Conservation (phyloP, 1,284 basidiomycete species). For the Irpex sp. region DNA sequence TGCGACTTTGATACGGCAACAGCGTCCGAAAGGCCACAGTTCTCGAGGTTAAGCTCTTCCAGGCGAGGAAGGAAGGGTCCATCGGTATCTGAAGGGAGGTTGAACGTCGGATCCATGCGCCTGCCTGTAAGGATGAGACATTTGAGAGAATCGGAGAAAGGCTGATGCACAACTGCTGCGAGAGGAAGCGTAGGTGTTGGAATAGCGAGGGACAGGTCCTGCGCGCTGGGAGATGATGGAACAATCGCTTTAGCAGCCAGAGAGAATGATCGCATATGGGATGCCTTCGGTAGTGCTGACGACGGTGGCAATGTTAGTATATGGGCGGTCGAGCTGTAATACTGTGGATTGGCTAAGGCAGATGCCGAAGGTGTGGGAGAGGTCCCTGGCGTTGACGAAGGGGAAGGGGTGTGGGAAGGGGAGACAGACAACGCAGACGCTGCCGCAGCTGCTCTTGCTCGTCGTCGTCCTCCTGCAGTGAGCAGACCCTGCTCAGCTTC, state of each 20-base stretch:
- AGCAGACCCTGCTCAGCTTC: conserved; percentile 70
- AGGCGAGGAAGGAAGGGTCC: conserved; percentile 52
- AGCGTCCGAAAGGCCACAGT: conserved; percentile 60
- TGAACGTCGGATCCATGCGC: conserved; percentile 60
- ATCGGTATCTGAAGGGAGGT: conserved; percentile 40
- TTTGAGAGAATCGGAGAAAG: conserved; percentile 58
- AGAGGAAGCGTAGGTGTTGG: conserved; percentile 69
- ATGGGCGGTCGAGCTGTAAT: conserved; percentile 50
- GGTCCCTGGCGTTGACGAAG: conserved; percentile 16
- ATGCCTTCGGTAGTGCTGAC: conserved; percentile 43
- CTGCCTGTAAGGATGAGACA: conserved; percentile 62
- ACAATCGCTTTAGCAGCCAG: conserved; percentile 30
- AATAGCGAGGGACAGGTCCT: conserved; percentile 45
- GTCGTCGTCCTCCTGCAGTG: conserved; percentile 66
- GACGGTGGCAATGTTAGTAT: conserved; percentile 66
- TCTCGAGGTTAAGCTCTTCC: conserved; percentile 69
- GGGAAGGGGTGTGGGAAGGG: conserved; percentile 15
- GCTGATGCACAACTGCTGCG: conserved; percentile 50
- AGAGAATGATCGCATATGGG: conserved; percentile 63
- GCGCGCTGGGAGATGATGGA: neutral
- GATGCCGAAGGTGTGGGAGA: conserved; percentile 22
- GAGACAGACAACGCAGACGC: conserved; percentile 4
- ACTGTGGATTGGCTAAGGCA: conserved; percentile 49
- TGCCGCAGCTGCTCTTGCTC: conserved; percentile 49
- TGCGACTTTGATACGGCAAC: conserved; percentile 40